Conservation (phyloP, 1,139 yeast species). For the Pichia sp. region DNA sequence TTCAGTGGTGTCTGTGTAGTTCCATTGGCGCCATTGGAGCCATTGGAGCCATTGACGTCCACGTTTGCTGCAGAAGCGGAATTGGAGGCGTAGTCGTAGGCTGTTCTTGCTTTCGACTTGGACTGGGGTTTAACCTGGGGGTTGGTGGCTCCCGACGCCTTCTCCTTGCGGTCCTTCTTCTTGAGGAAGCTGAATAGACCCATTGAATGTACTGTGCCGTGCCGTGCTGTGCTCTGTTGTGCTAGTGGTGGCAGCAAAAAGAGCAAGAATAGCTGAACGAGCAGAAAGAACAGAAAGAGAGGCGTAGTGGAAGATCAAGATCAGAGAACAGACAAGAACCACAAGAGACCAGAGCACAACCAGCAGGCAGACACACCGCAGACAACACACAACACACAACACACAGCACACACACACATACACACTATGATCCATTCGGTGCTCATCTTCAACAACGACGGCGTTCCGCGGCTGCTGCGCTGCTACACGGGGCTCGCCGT, state of each 20-base stretch:
- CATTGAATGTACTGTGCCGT: slow-evolving; percentile 10
- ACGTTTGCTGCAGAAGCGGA: too few relatives aligned
- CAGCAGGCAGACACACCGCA: background rate
- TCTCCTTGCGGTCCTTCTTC: slow-evolving; percentile 9
- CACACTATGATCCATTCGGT: slow-evolving; percentile 34
- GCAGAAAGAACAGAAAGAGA: background rate
- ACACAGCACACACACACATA: background rate
- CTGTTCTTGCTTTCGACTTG: too few relatives aligned
- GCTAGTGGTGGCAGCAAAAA: background rate
- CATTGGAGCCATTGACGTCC: too few relatives aligned
- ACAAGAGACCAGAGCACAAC: background rate
- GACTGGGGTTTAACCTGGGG: too few relatives aligned
- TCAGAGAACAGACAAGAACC: background rate
- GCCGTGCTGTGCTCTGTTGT: background rate
- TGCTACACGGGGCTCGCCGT: slow-evolving; percentile 89
- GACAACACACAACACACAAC: slow-evolving; percentile 25
- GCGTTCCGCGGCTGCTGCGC: slow-evolving; percentile 86
- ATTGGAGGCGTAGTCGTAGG: too few relatives aligned
- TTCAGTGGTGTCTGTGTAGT: too few relatives aligned
- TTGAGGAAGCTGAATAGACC: slow-evolving; percentile 18
- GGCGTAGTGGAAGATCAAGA: background rate
- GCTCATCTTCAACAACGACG: slow-evolving; percentile 35
- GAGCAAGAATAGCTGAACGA: background rate
- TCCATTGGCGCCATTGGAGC: too few relatives aligned
- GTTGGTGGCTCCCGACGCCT: too few relatives aligned